phyloP scores from a whole-genome alignment of 306 rosid genomes.

The Delonix regia region DNA sequence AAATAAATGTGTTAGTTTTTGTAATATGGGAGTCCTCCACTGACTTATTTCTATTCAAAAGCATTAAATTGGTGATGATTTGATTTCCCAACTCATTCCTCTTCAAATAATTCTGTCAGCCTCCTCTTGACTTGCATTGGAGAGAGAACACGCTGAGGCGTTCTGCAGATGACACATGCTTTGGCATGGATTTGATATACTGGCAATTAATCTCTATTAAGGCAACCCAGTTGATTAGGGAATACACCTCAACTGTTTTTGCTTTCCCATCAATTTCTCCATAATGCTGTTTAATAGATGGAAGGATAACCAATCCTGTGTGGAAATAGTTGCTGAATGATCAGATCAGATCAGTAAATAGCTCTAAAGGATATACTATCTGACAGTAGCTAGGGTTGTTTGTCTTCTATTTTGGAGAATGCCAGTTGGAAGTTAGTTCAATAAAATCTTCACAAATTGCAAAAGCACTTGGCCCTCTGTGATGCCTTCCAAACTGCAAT shows the following conservation, averaged over 20 bases:
- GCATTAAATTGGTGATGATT: conserved; percentile 34
- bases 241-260: conserved; percentile 30
- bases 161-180: conserved; percentile 32
- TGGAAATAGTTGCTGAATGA: conserved; percentile 1
- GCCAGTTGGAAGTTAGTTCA: conserved; percentile 5
- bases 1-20: conserved; percentile 29
- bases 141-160: conserved; percentile 31
- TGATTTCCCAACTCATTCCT: conserved; percentile 42
- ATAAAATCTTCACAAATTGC: no score
- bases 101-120: conserved; percentile 35
- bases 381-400: not conserved
- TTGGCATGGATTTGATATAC: conserved; percentile 1
- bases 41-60: conserved; percentile 22
- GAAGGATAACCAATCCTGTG: conserved; percentile 20
- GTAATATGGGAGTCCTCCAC: conserved; percentile 38
- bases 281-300: conserved; percentile 28
- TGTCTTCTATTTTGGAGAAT: conserved; percentile 20
- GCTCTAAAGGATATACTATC: no score
- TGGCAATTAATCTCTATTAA: conserved; percentile 32
- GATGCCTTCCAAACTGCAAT: no score
- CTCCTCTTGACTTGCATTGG: conserved; percentile 45
- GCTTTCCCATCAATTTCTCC: conserved; percentile 27
- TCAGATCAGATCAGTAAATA: not conserved
- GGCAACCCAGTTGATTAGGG: no score
- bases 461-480: no score